phyloP scores from a whole-genome alignment of 2,329 filamentous ascomycete genomes.

The Colletotrichum sp. region DNA sequence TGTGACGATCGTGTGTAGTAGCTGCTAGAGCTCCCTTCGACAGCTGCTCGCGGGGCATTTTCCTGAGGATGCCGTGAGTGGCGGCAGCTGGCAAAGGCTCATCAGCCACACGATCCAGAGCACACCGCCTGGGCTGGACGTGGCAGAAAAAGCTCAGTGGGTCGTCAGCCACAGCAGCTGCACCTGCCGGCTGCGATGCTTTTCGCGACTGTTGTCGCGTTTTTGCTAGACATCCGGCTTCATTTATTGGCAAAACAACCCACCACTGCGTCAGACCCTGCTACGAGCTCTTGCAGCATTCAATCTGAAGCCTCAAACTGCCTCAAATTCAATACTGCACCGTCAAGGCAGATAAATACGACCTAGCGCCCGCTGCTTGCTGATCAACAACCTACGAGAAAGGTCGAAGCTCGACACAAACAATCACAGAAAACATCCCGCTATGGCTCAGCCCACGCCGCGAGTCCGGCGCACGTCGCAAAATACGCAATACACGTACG shows the following conservation, averaged over 20 bases:
- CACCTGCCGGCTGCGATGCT: not conserved
- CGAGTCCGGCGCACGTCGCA: constrained; percentile 52
- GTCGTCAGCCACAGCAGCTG: not conserved
- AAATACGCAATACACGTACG: constrained; percentile 55
- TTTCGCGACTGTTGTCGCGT: constrained; percentile 22
- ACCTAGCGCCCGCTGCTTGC: not conserved
- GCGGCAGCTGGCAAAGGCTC: not conserved
- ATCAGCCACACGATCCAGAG: not conserved
- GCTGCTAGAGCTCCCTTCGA: not conserved
- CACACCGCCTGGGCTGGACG: not conserved
- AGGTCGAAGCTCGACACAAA: not conserved
- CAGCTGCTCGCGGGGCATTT: not conserved
- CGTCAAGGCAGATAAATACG: not conserved
- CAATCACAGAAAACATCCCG: not conserved
- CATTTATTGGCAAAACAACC: not conserved
- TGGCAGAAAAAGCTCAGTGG: not conserved
- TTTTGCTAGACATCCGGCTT: not conserved
- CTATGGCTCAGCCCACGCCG: constrained; percentile 33
- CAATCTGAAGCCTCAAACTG: not conserved
- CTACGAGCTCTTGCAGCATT: not conserved
- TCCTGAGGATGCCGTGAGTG: not conserved
- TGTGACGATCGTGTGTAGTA: not conserved
- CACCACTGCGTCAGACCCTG: not conserved
- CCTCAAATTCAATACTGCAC: too few relatives aligned
- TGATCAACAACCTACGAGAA: not conserved